Evolutionary conservation across 2,329 filamentous ascomycete genomes (phyloP).

Genomic region (Piedraia hortae): DNA sequence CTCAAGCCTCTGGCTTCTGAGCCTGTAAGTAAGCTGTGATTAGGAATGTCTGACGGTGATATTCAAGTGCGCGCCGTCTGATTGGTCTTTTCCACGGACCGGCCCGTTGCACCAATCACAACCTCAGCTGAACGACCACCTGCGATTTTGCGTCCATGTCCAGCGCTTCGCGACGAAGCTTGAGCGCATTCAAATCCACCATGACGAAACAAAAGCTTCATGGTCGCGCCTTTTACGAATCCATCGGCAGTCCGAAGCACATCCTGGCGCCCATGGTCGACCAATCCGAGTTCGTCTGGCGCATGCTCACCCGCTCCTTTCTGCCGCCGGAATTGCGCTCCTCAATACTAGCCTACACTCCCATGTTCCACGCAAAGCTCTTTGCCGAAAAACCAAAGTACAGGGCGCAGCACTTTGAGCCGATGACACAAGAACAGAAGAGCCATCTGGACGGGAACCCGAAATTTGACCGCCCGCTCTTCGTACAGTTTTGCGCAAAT

Average conservation of each 20-base stretch:
- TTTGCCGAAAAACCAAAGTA: slow-evolving; percentile 55
- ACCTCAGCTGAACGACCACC: too few species aligned
- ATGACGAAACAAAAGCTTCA: slow-evolving; percentile 8
- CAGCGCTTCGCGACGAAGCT: too few species aligned
- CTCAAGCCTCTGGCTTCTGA: slow-evolving; percentile 8
- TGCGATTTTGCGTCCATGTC: too few species aligned
- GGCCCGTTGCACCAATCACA: too few species aligned
- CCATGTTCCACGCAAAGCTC: slow-evolving; percentile 85
- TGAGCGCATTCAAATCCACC: too few species aligned
- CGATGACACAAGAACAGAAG: slow-evolving; percentile 17
- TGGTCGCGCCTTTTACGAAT: slow-evolving; percentile 80
- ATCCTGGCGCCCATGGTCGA: slow-evolving; percentile 95
- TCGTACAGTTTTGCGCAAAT: slow-evolving; percentile 92
- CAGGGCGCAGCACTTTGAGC: slow-evolving; percentile 56
- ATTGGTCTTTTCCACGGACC: too few species aligned
- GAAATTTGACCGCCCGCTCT: slow-evolving; percentile 55
- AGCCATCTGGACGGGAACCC: slow-evolving; percentile 69
- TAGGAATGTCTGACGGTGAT: too few species aligned
- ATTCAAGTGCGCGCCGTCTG: too few species aligned
- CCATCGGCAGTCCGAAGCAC: slow-evolving; percentile 70
- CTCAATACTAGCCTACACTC: slow-evolving; percentile 63
- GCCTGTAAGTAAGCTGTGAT: too few species aligned
- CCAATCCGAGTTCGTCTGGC: slow-evolving; percentile 95
- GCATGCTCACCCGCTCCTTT: slow-evolving; percentile 83
- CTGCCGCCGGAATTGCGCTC: slow-evolving; percentile 32